These are phyloP conservation scores for Biscogniauxia sp. DNA, from an alignment of 2,329 filamentous ascomycete species.

Conservation along the genomic window DNA sequence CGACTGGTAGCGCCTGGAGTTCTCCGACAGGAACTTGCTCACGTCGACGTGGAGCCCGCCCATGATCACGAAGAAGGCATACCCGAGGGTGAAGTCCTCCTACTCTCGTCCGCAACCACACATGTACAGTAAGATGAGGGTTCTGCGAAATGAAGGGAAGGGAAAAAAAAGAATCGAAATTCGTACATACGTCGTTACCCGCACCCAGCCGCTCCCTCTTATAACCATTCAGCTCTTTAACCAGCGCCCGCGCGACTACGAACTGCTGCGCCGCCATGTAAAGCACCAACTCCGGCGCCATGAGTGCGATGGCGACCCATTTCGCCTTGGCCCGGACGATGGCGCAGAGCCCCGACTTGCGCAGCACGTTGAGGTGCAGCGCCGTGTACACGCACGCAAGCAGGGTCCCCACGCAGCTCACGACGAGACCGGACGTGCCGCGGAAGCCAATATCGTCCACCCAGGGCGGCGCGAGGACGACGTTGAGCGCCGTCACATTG, in stretches of 20 bases:
- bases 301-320: conserved; percentile 32
- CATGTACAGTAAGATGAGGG: not conserved
- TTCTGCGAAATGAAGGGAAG: no score
- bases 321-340: conserved; percentile 18
- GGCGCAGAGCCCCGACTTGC: conserved; percentile 4
- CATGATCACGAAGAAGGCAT: conserved; percentile 1
- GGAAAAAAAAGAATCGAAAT: not conserved
- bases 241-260: conserved; percentile 4
- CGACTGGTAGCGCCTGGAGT: conserved; percentile 3
- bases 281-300: conserved; percentile 34
- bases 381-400: conserved; percentile 34
- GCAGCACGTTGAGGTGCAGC: conserved; percentile 38
- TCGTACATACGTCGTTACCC: not conserved
- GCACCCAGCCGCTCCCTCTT: conserved; percentile 15
- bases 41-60: conserved; percentile 1
- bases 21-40: not conserved
- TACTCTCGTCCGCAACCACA: not conserved
- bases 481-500: not conserved
- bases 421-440: conserved; percentile 1
- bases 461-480: not conserved
- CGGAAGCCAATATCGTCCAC: not conserved
- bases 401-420: conserved; percentile 1
- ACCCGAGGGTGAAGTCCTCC: not conserved
- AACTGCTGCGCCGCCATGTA: conserved; percentile 22
- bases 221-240: conserved; percentile 13